Evolutionary conservation across 306 rosid species (phyloP).

Genomic region (Spatholobus suberectus): DNA sequence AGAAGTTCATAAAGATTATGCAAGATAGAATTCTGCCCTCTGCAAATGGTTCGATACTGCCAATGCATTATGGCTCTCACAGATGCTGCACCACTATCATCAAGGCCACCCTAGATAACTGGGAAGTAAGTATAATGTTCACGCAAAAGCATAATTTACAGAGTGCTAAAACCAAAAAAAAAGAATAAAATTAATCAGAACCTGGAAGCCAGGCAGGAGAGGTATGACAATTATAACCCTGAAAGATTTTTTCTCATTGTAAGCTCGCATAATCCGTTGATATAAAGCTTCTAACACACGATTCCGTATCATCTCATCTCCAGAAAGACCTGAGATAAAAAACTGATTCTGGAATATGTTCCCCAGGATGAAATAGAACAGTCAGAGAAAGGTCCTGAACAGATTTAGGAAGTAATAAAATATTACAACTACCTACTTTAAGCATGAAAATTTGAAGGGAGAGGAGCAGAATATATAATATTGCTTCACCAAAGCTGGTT

Average conservation of each 20-base stretch:
- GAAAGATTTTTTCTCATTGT: conserved; percentile 79
- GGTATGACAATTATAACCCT: conserved; percentile 95
- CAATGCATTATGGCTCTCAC: conserved; percentile 99
- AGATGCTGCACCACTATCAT: conserved; percentile 97
- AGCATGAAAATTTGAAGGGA: not conserved
- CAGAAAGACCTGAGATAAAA: conserved; percentile 96
- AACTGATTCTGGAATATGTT: conserved; percentile 88
- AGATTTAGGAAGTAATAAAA: conserved; percentile 1
- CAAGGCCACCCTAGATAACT: conserved; percentile 90
- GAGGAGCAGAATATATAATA: not conserved
- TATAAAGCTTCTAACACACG: conserved; percentile 90
- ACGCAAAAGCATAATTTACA: conserved; percentile 35
- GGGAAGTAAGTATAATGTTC: conserved; percentile 38
- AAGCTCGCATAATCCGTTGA: conserved; percentile 81
- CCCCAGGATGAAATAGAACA: conserved; percentile 40
- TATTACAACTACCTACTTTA: conserved; percentile 3
- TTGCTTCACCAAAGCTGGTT: conserved; percentile 1
- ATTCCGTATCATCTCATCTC: conserved; percentile 83
- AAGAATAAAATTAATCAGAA: conserved; percentile 42
- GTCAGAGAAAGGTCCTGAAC: conserved; percentile 42
- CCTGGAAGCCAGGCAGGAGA: conserved; percentile 98
- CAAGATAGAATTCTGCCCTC: conserved; percentile 83
- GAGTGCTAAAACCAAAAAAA: conserved; percentile 28
- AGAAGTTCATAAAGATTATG: conserved; percentile 76
- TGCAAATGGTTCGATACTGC: conserved; percentile 96